These are phyloP conservation scores for Inga oerstediana DNA, from an alignment of 306 rosid species.

Conservation along the genomic window DNA sequence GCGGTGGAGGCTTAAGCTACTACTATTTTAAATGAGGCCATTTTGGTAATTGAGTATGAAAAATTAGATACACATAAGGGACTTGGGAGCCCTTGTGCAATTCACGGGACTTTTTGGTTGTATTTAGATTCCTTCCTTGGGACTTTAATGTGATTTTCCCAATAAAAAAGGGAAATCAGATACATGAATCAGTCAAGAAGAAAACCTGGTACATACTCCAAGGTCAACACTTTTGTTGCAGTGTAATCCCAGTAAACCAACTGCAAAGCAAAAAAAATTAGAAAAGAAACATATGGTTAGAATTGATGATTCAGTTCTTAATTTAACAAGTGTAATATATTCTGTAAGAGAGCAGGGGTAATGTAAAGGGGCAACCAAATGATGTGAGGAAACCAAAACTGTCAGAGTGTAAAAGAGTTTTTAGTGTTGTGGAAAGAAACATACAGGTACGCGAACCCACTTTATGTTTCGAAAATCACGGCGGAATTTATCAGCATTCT, in stretches of 20 bases:
- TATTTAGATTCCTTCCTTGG: not conserved
- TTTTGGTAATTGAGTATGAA: not conserved
- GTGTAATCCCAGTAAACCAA: conserved; percentile 93
- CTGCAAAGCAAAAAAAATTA: conserved; percentile 48
- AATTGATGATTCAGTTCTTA: not conserved
- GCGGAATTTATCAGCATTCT: conserved; percentile 84
- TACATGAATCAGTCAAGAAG: conserved; percentile 35
- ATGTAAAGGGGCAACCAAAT: not conserved
- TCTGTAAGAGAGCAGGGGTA: not conserved
- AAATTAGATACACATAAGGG: not conserved
- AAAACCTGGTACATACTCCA: conserved; percentile 97
- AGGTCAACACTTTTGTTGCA: conserved; percentile 77
- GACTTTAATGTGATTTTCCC: not conserved
- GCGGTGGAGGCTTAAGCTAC: not conserved
- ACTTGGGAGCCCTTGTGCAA: not conserved
- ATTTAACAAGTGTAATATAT: conserved; percentile 12
- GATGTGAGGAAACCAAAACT: conserved; percentile 19
- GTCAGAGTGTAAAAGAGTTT: conserved; percentile 2
- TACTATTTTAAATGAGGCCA: not conserved
- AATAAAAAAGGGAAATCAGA: conserved; percentile 1
- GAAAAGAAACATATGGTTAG: not conserved
- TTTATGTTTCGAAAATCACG: conserved; percentile 84
- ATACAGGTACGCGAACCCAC: conserved; percentile 97
- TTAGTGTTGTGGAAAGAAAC: conserved; percentile 51
- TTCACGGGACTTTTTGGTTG: not conserved